These are phyloP conservation scores for Aeschynomene evenia DNA, from an alignment of 306 rosid genomes.

Conservation along the genomic window DNA sequence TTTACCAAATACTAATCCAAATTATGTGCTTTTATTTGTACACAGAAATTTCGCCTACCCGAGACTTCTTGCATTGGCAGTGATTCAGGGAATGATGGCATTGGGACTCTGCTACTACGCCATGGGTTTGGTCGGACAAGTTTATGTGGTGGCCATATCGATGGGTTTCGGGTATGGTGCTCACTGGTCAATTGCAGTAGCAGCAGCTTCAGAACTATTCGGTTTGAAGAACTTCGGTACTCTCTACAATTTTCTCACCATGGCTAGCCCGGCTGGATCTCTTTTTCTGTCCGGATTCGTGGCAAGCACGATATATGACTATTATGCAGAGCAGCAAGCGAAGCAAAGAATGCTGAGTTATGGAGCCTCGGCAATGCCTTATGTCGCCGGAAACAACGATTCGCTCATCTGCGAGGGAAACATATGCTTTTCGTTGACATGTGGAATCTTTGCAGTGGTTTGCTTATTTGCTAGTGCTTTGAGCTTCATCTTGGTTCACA, in stretches of 20 bases:
- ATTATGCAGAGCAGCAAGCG: slow-evolving; percentile 64
- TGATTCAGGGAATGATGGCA: slow-evolving; percentile 36
- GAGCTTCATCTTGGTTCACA: slow-evolving; percentile 46
- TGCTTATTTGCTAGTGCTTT: slow-evolving; percentile 54
- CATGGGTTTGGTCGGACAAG: slow-evolving; percentile 43
- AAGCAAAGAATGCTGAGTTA: background rate
- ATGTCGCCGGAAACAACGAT: slow-evolving; percentile 8
- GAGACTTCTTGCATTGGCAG: slow-evolving; percentile 41
- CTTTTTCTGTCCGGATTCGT: slow-evolving; percentile 59
- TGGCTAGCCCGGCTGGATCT: slow-evolving; percentile 71
- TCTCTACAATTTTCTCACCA: slow-evolving; percentile 58
- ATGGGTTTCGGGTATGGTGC: slow-evolving; percentile 52
- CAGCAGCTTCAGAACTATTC: slow-evolving; percentile 52
- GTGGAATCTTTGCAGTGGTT: slow-evolving; percentile 54
- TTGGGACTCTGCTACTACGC: slow-evolving; percentile 35
- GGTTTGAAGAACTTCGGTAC: slow-evolving; percentile 78
- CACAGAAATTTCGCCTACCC: slow-evolving; percentile 43
- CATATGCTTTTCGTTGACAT: slow-evolving; percentile 65
- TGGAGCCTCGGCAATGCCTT: background rate
- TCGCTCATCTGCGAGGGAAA: slow-evolving; percentile 55
- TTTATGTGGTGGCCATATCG: slow-evolving; percentile 42
- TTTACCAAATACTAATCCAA: background rate
- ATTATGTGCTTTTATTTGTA: background rate
- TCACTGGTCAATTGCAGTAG: slow-evolving; percentile 46
- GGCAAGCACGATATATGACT: slow-evolving; percentile 64